Evolutionary conservation across 192 early-diverging fungal genomes (phyloP).

Genomic region (Oehlia diaphana): DNA sequence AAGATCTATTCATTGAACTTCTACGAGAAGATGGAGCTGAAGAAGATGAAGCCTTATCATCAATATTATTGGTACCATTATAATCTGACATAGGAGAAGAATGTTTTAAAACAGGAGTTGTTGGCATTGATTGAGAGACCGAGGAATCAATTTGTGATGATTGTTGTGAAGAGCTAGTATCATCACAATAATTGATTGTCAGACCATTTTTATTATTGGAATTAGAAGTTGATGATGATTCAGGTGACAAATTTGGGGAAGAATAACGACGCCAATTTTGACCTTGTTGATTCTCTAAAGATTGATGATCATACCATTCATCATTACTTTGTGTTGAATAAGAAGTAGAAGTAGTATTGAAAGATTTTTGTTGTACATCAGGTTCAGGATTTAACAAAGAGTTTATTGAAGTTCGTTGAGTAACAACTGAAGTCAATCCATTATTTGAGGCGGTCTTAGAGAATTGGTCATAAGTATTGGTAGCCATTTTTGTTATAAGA

Average conservation of each 20-base stretch:
- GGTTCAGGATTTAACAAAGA: conserved; percentile 23
- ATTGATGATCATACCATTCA: background rate
- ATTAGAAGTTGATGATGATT: background rate
- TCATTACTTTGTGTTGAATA: background rate
- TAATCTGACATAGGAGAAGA: background rate
- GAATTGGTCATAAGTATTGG: background rate
- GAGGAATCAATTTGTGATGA: background rate
- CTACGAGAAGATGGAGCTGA: conserved; percentile 4
- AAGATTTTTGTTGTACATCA: background rate
- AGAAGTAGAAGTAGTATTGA: no score
- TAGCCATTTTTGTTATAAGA: background rate
- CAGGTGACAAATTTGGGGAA: conserved; percentile 5
- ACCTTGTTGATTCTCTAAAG: background rate
- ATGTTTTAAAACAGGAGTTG: background rate
- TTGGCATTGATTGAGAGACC: conserved; percentile 1
- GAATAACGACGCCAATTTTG: conserved; percentile 28
- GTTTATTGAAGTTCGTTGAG: conserved; percentile 14
- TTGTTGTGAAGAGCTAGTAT: background rate
- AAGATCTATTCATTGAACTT: conserved; percentile 4
- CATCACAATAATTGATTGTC: background rate
- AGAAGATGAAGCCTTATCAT: background rate
- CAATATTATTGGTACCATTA: background rate
- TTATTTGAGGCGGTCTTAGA: no score
- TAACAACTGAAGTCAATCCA: background rate
- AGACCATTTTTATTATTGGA: no score